Evolutionary conservation across 225 moss, liverwort and hornwort species (phyloP).

Genomic region (Pseudoscleropodium purum): DNA sequence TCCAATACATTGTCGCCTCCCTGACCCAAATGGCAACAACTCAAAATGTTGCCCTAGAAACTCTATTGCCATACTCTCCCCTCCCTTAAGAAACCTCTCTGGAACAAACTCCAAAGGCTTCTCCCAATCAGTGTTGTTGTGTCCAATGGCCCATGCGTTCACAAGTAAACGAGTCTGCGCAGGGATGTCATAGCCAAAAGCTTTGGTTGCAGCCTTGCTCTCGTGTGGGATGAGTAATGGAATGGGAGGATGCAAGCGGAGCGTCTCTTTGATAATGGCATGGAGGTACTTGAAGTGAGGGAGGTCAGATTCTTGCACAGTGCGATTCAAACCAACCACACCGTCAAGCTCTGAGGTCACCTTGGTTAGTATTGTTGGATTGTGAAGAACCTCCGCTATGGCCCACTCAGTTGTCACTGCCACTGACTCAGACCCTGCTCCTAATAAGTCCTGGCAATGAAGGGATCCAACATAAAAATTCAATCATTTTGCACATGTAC

Average conservation of each 20-base stretch:
- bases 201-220: neutral
- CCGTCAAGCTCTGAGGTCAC: neutral
- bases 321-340: neutral
- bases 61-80: rapidly evolving
- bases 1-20: neutral
- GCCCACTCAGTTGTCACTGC: neutral
- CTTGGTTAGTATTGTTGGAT: neutral
- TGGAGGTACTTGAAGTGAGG: neutral
- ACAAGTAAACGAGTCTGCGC: neutral
- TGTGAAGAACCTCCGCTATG: neutral
- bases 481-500: rapidly evolving
- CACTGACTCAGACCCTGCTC: neutral
- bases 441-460: neutral
- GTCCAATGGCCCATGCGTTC: neutral
- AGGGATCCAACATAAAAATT: neutral
- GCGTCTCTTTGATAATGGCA: neutral
- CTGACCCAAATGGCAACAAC: neutral
- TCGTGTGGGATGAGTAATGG: neutral
- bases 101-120: neutral
- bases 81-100: neutral
- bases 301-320: neutral
- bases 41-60: neutral
- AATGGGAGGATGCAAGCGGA: neutral
- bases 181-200: neutral
- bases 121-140: neutral